Base-by-base conservation (phyloP, 2,329 filamentous ascomycete species). In the Gaeumannomyces sp. region DNA sequence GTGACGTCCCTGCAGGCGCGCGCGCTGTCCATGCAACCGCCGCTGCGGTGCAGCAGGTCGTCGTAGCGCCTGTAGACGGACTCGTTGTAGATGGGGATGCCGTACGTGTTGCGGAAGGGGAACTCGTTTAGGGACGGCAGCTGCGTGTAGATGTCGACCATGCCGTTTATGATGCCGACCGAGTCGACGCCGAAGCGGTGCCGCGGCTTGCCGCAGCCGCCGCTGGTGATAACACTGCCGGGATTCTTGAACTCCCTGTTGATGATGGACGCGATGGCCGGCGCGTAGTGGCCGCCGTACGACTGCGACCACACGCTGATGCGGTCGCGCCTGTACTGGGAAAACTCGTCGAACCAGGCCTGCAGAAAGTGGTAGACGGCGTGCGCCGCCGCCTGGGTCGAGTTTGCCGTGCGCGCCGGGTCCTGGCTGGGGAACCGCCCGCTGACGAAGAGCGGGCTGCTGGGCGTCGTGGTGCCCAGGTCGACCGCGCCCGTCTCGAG, bases 221-320 rank as follows among this genome's bases (percentile, higher is more conserved):
- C 13, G 25, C 22, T 2, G 31, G 11, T 14, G 53, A 63, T 5
- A 0, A 63, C 62, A 56, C 62, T 63, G n/a, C 62, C 62, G 19
- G 62, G 62, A 2, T 10, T 29, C 13, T 59, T 38, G 29, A 59
- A 22, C 62, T 63, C 62, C 31, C 27, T 33, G 22, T 45, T 31
- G 62, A 63, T 63, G 22, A 63, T 22, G 19, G 53, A 59, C 16
- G 86, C 85, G 69, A 91, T 89, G 1, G 83, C 78, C 3, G 88
- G 88, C 0, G 86, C 89, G 70, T 90, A 92, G 65, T 86, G 84
- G 22, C 90, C 90, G 50, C 88, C 85, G 73, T 91, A 89, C 73
- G 85, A 89, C 73, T 92, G 88, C 0, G 87, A 82, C 67, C 90
- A 90, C 5, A 91, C 76, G 69, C 87, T 87, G 64, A 91, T 13